A percentile compares a stretch with the other conserved stretches of the same genome.
Evolutionary conservation across 805 yeast species (phyloP).

Genomic region (Starmerella ratchasimensis): DNA sequence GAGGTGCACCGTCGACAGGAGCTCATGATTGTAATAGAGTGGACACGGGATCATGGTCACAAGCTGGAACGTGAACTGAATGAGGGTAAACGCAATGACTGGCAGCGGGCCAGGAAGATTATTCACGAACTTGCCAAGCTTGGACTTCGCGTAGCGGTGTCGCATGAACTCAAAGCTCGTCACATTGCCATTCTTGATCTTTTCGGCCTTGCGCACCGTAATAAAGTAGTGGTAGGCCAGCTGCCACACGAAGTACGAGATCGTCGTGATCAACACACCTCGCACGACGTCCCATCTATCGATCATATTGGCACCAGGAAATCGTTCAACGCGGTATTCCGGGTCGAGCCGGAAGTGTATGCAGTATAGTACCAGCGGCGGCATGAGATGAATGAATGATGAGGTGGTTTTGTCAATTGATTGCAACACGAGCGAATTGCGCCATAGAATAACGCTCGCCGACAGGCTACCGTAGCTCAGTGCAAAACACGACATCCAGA

Average conservation of each 20-base stretch:
- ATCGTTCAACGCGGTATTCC: slow-evolving; percentile 39
- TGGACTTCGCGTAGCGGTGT: slow-evolving; percentile 48
- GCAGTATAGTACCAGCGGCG: slow-evolving; percentile 76
- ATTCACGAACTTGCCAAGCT: slow-evolving; percentile 66
- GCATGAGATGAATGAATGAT: slow-evolving; percentile 79
- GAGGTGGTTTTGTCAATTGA: slow-evolving; percentile 86
- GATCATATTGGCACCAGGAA: slow-evolving; percentile 65
- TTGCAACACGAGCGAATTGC: slow-evolving; percentile 83
- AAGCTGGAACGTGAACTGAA: slow-evolving; percentile 79
- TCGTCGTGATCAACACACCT: slow-evolving; percentile 65
- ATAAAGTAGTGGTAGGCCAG: slow-evolving; percentile 79
- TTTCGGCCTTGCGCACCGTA: slow-evolving; percentile 61
- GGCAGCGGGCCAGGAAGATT: slow-evolving; percentile 73
- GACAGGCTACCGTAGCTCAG: slow-evolving; percentile 79
- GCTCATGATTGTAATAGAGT: slow-evolving; percentile 62
- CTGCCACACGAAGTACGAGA: slow-evolving; percentile 84
- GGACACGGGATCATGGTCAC: slow-evolving; percentile 82
- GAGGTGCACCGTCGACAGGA: slow-evolving; percentile 54
- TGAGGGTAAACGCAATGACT: slow-evolving; percentile 68
- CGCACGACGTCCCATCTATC: slow-evolving; percentile 57
- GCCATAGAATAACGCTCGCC: slow-evolving; percentile 92
- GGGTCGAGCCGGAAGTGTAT: slow-evolving; percentile 64
- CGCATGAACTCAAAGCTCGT: slow-evolving; percentile 81
- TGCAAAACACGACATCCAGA: slow-evolving; percentile 74
- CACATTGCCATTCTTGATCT: slow-evolving; percentile 71